These are phyloP conservation scores for Hymenoscyphus fructigenus DNA, from an alignment of 2,329 filamentous ascomycete species.

Conservation along the genomic window DNA sequence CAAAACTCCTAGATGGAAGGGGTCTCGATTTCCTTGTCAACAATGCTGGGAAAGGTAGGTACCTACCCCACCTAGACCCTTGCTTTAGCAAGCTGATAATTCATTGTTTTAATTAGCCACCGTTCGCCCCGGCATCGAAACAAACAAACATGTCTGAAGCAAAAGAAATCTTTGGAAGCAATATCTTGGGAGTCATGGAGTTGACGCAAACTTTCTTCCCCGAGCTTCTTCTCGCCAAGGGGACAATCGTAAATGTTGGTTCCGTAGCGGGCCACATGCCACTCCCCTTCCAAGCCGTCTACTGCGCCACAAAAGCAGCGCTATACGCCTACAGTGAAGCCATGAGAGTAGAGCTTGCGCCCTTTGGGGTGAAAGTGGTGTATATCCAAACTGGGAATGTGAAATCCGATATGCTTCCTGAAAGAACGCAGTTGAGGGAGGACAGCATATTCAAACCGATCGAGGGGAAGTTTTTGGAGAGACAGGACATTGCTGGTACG, in stretches of 20 bases:
- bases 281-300: conserved; percentile 18
- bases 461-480: no score
- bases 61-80: no score
- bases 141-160: conserved; percentile 31
- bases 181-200: conserved; percentile 34
- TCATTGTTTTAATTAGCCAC: no score
- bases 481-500: no score
- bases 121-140: conserved; percentile 22
- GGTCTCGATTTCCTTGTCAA: conserved; percentile 44
- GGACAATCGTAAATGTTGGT: conserved; percentile 34
- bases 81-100: no score
- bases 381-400: background rate
- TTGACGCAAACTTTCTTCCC: conserved; percentile 32
- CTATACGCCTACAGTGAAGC: conserved; percentile 17
- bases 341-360: conserved; percentile 21
- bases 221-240: conserved; percentile 29
- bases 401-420: no score
- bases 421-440: no score
- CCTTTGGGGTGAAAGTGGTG: conserved; percentile 21
- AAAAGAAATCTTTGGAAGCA: conserved; percentile 32
- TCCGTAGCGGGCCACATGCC: conserved; percentile 16
- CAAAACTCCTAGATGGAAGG: conserved; percentile 36
- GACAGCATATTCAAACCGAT: no score
- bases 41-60: conserved; percentile 46
- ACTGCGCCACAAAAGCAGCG: conserved; percentile 24